A percentile compares a stretch with the other conserved stretches of the same genome.
Evolutionary conservation across 2,329 filamentous ascomycete genomes (phyloP).

Genomic region (Colletotrichum chlorophyti): DNA sequence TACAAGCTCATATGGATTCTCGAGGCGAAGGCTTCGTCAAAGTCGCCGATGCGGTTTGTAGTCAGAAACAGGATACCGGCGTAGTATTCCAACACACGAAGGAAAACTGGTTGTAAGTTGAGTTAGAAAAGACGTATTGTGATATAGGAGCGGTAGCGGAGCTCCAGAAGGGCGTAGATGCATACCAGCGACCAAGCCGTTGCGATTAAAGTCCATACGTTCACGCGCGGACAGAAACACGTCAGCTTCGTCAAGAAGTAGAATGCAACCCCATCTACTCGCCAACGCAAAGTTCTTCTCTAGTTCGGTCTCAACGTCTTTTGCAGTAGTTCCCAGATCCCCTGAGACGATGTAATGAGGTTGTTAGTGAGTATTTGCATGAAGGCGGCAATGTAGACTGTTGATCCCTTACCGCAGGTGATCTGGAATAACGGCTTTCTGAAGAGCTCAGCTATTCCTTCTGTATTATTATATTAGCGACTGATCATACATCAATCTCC

Average conservation of each 20-base stretch:
- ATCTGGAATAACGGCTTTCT: not conserved
- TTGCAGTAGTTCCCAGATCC: not conserved
- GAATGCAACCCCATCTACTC: conserved; percentile 74
- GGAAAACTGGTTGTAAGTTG: too few relatives aligned
- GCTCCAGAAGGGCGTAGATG: too few relatives aligned
- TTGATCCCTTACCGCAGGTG: not conserved
- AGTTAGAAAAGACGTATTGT: too few relatives aligned
- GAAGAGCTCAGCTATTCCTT: not conserved
- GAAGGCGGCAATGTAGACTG: too few relatives aligned
- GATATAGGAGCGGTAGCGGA: too few relatives aligned
- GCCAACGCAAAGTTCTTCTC: not conserved
- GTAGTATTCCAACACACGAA: conserved; percentile 59
- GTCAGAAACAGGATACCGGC: conserved; percentile 56
- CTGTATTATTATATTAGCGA: not conserved
- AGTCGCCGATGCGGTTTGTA: conserved; percentile 55
- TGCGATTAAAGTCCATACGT: conserved; percentile 55
- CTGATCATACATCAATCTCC: too few relatives aligned
- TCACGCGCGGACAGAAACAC: conserved; percentile 77
- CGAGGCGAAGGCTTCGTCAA: conserved; percentile 55
- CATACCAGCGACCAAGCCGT: not conserved
- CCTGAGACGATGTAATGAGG: too few relatives aligned
- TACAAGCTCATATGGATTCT: conserved; percentile 51
- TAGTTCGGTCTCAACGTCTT: not conserved
- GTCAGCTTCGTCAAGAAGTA: conserved; percentile 85
- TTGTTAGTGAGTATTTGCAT: too few relatives aligned